phyloP scores from a whole-genome alignment of 2,329 filamentous ascomycete species.

The Fusarium brachygibbosum region DNA sequence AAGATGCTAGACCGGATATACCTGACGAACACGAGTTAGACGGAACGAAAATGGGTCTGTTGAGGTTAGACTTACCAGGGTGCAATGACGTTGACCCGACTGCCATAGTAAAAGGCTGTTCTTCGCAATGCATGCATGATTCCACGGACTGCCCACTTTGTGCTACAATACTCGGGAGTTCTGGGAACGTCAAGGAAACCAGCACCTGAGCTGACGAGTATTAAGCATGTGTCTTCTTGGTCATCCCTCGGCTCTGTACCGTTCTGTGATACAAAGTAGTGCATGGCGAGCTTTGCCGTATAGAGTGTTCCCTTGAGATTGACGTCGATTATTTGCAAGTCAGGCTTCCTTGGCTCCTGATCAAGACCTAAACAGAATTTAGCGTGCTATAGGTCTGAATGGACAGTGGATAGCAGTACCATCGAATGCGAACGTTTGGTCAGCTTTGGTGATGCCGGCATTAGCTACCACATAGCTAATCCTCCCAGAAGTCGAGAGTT shows the following conservation, averaged over 20 bases:
- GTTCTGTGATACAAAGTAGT: conserved; percentile 7
- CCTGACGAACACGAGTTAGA: neutral
- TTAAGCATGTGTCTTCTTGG: conserved; percentile 4
- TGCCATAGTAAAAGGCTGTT: neutral
- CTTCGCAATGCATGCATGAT: conserved; percentile 18
- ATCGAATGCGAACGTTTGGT: conserved; percentile 7
- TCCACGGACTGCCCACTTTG: conserved; percentile 15
- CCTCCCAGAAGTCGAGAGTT: neutral
- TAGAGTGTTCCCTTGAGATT: neutral
- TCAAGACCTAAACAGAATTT: neutral
- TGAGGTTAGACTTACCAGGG: neutral
- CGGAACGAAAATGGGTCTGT: rapidly evolving
- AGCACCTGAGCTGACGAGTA: neutral
- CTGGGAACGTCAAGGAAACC: conserved; percentile 3
- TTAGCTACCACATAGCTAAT: conserved; percentile 15
- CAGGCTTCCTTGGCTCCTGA: neutral
- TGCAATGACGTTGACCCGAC: conserved; percentile 3
- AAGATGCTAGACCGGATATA: conserved; percentile 12
- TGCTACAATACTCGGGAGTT: conserved; percentile 16
- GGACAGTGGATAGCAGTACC: neutral
- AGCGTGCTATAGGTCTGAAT: no score
- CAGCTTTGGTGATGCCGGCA: conserved; percentile 1
- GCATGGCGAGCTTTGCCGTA: conserved; percentile 7
- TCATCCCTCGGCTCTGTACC: rapidly evolving
- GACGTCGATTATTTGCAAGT: neutral